Evolutionary conservation across 805 yeast species (phyloP).

Genomic region (Sporopachydermia quercuum): DNA sequence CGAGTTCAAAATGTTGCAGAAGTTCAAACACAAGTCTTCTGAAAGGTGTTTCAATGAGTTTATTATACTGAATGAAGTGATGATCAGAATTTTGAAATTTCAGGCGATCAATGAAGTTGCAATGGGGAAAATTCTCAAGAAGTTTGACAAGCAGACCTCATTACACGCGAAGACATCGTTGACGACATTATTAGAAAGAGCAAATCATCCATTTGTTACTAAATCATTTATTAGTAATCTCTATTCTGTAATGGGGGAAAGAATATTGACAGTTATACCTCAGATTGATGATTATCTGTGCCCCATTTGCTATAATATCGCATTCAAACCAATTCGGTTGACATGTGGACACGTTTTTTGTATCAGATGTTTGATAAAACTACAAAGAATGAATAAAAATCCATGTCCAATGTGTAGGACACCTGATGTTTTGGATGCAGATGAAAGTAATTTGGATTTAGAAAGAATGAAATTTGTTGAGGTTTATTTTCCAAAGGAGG

Average conservation of each 20-base stretch:
- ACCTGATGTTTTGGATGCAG: slow-evolving; percentile 40
- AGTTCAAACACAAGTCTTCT: slow-evolving; percentile 33
- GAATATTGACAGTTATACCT: slow-evolving; percentile 44
- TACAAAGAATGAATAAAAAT: slow-evolving; percentile 42
- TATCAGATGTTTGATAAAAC: slow-evolving; percentile 52
- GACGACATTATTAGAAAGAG: slow-evolving; percentile 27
- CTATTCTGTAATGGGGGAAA: slow-evolving; percentile 34
- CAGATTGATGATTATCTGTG: slow-evolving; percentile 66
- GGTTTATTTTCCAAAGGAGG: slow-evolving; percentile 50
- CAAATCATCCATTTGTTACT: slow-evolving; percentile 29
- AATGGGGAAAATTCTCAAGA: slow-evolving; percentile 51
- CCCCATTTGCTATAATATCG: slow-evolving; percentile 56
- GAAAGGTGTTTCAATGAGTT: slow-evolving; percentile 33
- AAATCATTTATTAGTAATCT: slow-evolving; percentile 36
- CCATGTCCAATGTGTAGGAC: slow-evolving; percentile 56
- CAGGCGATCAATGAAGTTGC: slow-evolving; percentile 52
- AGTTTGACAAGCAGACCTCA: slow-evolving; percentile 60
- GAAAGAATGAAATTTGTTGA: slow-evolving; percentile 39
- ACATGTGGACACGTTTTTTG: slow-evolving; percentile 58
- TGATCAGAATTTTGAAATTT: slow-evolving; percentile 42
- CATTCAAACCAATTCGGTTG: slow-evolving; percentile 56
- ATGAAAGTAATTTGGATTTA: slow-evolving; percentile 41
- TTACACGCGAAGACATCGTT: slow-evolving; percentile 26
- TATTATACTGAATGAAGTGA: slow-evolving; percentile 34
- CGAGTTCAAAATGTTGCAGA: slow-evolving; percentile 20